Base-by-base conservation (phyloP, 306 rosid genomes). In the Cicer pinnatifidum region DNA sequence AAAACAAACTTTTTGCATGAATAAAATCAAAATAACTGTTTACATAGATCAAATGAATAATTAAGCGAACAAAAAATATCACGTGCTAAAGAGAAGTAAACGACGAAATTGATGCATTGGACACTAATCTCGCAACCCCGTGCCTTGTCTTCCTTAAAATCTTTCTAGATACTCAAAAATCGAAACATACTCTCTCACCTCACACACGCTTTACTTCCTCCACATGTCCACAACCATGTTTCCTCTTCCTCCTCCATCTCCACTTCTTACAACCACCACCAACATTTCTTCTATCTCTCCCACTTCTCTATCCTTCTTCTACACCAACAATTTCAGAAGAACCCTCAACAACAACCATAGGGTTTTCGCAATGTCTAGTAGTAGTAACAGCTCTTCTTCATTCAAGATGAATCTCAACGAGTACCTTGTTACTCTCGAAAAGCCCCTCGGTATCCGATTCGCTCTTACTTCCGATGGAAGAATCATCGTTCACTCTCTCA, bases 381-480 rank as follows among this genome's bases (percentile, higher is more conserved):
- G 8, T 16, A 40, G 16, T 0, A 15, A 48, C 19, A 28, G 3
- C 5, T 28, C 35, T 28, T 58, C 86, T 1, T 8, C 85, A 2
- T 83, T 84, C 75, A 91, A 83, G 87, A 91, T 91, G 90, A 93
- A 91, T 72, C 87, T 93, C 65, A 89, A 87, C 41, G 96, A 93
- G 85, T 93, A 91, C 79, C 82, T 93, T 77, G 94, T 93, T 62
- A 91, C 94, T 75, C 96, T 93, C 5, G 90, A 91, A 20, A 91
- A 86, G 57, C 98, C 96, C 10, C 86, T 93, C 6, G 98, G 98
- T 4, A 88, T 93, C 48, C 94, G 94, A 5, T 93, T 93, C 78
- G 97, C 94, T 17, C 87, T 93, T 74, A 85, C 94, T 3, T 75
- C 83, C 10, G 88, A 93, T 47, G 97, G 96, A n/a, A 88, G 77